Base-by-base conservation (phyloP, 2,329 filamentous ascomycete species). In the Ceratocystis harringtonii region DNA sequence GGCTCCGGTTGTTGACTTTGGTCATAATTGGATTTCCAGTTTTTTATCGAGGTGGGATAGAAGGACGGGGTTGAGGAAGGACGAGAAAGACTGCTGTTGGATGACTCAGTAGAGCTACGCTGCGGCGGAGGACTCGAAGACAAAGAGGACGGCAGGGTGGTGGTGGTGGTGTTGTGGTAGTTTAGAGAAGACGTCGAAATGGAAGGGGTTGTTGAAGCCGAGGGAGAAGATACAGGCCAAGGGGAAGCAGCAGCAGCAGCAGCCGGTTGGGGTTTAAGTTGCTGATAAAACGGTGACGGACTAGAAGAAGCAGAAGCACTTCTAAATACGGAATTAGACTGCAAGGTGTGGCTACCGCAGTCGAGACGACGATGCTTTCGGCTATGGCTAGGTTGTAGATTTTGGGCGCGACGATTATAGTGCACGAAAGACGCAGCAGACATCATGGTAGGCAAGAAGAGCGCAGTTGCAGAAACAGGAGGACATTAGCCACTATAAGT, bases 371-470 rank as follows among this genome's bases (percentile, higher is more conserved):
- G 52, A 28, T 57, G 10, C 28, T 57, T 57, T 15, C 15, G 52
- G 28, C 28, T 28, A 12, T 60, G 28, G n/a, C 17, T n/a, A 10
- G 36, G 62, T 43, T 55, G 44, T 45, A 48, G 57, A 25, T 32
- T 17, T 48, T 64, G 57, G 43, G 17, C 45, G 43, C 65, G 62
- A 28, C 65, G 62, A 17, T 32, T 57, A 28, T 67, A 69, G 66
- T 70, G 69, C 63, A 67, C 63, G 64, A 69, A 70, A 36, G 69
- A 69, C 55, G 65, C 69, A 41, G 69, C 66, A 57, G 69, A 70
- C 66, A 70, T 70, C 69, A 70, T 70, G 65, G 64, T 67, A 30
- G 52, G 52, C 52, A 57, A 15, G 52, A 32, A 30, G 7, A 57
- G 28, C 52, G 3, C 36, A 41, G 36, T 15, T 15, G 48, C 19